These are phyloP conservation scores for Tylopilus sp. DNA, from an alignment of 768 basidiomycete genomes.

Conservation along the genomic window DNA sequence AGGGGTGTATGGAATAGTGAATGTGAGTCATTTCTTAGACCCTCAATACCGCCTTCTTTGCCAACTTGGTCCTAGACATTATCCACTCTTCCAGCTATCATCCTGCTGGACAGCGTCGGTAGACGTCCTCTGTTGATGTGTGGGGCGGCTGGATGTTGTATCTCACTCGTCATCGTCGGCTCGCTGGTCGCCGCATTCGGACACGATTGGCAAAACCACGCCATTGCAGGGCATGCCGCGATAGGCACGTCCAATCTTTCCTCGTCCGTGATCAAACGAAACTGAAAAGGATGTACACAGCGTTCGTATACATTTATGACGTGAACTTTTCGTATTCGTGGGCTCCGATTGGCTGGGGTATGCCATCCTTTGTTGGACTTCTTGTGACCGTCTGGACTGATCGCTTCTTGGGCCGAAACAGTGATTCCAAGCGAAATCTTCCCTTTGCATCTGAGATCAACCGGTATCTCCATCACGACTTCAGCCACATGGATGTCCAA, in stretches of 20 bases:
- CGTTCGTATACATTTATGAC: constrained; percentile 40
- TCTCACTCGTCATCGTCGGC: constrained; percentile 29
- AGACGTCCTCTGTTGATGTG: constrained; percentile 39
- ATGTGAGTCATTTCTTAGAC: constrained; percentile 10
- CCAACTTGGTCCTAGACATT: constrained; percentile 23
- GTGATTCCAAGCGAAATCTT: constrained; percentile 42
- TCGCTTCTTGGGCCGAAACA: constrained; percentile 15
- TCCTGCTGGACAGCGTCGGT: constrained; percentile 38
- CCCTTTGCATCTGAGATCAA: constrained; percentile 39
- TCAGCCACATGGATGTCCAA: constrained; percentile 43
- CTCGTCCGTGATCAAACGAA: constrained; percentile 7
- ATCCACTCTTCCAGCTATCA: constrained; percentile 35
- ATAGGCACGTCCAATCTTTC: constrained; percentile 26
- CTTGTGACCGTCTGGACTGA: not conserved
- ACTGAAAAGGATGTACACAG: constrained; percentile 12
- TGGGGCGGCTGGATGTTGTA: constrained; percentile 35
- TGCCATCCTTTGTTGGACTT: not conserved
- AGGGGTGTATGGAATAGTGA: constrained; percentile 39
- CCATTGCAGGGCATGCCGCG: constrained; percentile 23
- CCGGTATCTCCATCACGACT: constrained; percentile 40
- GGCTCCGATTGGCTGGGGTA: constrained; percentile 32
- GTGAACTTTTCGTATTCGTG: constrained; percentile 35
- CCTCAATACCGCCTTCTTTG: not conserved
- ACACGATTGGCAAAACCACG: constrained; percentile 29
- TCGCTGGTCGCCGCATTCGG: constrained; percentile 28